Conservation (phyloP, 768 basidiomycete genomes). For the Suillus subluteus region DNA sequence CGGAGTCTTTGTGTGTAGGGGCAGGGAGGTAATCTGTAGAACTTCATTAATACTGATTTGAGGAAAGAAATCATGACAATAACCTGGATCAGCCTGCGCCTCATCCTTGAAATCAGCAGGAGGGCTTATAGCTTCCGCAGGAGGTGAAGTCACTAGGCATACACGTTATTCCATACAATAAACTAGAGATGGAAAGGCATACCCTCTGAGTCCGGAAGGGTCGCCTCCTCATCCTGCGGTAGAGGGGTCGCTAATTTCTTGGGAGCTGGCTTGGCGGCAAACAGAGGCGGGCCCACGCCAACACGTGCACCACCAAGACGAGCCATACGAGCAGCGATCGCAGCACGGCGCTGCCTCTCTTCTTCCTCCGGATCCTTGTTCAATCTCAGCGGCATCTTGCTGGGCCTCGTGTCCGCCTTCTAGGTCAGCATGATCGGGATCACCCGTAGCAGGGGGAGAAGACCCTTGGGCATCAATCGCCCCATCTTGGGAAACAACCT, state of each 20-base stretch:
- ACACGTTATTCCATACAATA: background rate
- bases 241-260: constrained; percentile 33
- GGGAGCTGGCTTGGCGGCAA: constrained; percentile 55
- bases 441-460: constrained; percentile 37
- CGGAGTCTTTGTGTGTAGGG: constrained; percentile 20
- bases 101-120: constrained; percentile 12
- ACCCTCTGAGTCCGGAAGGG: constrained; percentile 25
- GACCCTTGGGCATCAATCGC: constrained; percentile 37
- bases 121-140: constrained; percentile 14
- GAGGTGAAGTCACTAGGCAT: constrained; percentile 21
- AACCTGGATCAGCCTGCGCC: constrained; percentile 21
- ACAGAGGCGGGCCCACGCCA: constrained; percentile 78
- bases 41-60: constrained; percentile 24
- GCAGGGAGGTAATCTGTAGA: constrained; percentile 22
- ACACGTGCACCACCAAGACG: constrained; percentile 84
- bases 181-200: background rate
- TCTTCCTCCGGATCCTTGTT: constrained; percentile 61
- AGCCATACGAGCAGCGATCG: constrained; percentile 92
- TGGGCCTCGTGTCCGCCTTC: constrained; percentile 18
- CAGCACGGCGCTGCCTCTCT: constrained; percentile 78
- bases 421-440: constrained; percentile 30
- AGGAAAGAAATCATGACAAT: constrained; percentile 4
- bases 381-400: constrained; percentile 22
- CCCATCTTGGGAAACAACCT: constrained; percentile 22
- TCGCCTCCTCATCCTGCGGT: constrained; percentile 20